Evolutionary conservation across 345 rosid genomes (phyloP).

Genomic region (Rhodamnia rubescens): DNA sequence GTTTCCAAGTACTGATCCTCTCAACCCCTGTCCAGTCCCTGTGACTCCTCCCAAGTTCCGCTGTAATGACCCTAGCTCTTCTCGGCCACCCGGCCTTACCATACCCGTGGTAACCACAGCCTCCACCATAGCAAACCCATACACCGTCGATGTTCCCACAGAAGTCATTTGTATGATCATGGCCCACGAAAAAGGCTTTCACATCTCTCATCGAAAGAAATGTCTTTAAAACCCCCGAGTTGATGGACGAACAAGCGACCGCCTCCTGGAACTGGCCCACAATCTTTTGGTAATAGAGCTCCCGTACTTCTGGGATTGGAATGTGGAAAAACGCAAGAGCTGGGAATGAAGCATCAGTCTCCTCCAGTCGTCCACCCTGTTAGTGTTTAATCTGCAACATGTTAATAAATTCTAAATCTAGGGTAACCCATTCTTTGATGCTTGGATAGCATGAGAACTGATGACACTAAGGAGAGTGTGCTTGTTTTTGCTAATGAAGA

Average conservation of each 20-base stretch:
- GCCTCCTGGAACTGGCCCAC: constrained; percentile 67
- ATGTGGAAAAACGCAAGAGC: constrained; percentile 82
- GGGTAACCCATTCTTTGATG: neutral
- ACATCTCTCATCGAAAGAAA: constrained; percentile 66
- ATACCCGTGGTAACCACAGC: constrained; percentile 87
- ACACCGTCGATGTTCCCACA: constrained; percentile 69
- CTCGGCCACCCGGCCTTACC: constrained; percentile 66
- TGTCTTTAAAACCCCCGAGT: constrained; percentile 53
- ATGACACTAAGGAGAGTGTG: neutral
- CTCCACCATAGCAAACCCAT: constrained; percentile 96
- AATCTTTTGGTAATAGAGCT: constrained; percentile 40
- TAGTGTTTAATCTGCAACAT: constrained; percentile 19
- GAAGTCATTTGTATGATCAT: constrained; percentile 81
- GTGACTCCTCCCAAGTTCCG: constrained; percentile 44
- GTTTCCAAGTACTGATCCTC: constrained; percentile 76
- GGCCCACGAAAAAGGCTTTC: constrained; percentile 80
- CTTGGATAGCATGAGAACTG: neutral
- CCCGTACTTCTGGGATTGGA: constrained; percentile 61
- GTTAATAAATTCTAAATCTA: constrained; percentile 27
- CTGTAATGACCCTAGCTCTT: constrained; percentile 63
- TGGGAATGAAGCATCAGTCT: constrained; percentile 8
- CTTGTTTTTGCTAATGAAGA: neutral
- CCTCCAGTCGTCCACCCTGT: constrained; percentile 33
- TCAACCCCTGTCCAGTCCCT: constrained; percentile 45
- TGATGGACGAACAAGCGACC: constrained; percentile 62